Evolutionary conservation across 1,139 yeast species (phyloP).

Genomic region (Yamadazyma kanchanaburiensis): DNA sequence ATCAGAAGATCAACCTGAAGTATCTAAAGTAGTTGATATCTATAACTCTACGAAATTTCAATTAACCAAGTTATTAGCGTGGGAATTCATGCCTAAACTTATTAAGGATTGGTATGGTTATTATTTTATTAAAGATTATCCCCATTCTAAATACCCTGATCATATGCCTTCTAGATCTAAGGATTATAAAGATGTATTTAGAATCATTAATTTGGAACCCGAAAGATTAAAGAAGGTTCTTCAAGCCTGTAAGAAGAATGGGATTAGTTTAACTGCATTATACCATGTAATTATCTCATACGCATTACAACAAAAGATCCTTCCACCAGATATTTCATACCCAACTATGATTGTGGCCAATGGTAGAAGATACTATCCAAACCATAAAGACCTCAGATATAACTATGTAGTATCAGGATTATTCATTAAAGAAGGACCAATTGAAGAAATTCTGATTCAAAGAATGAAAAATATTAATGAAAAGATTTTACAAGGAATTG

Average conservation of each 20-base stretch:
- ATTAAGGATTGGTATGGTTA: constrained; percentile 4
- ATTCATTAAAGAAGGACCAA: constrained; percentile 12
- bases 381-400: constrained; percentile 13
- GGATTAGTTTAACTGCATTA: constrained; percentile 25
- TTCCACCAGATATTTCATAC: constrained; percentile 12
- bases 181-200: constrained; percentile 11
- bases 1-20: constrained; percentile 6
- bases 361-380: constrained; percentile 25
- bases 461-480: constrained; percentile 6
- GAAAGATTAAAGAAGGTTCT: constrained; percentile 11
- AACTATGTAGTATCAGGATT: constrained; percentile 17
- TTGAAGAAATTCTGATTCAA: constrained; percentile 5
- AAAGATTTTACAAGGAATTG: constrained; percentile 9
- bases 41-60: constrained; percentile 1
- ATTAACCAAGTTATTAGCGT: neutral
- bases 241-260: constrained; percentile 13
- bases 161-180: constrained; percentile 12
- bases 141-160: constrained; percentile 14
- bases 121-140: constrained; percentile 9
- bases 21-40: constrained; percentile 7
- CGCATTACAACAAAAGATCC: constrained; percentile 20
- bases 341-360: constrained; percentile 16
- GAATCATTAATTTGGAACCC: constrained; percentile 13
- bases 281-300: constrained; percentile 16
- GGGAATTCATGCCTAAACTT: constrained; percentile 4